Evolutionary conservation across 176 grass and related monocot genomes (phyloP), one percentile per base, ranked within the genome.

Genomic region (Musa schizocarpa): DNA sequence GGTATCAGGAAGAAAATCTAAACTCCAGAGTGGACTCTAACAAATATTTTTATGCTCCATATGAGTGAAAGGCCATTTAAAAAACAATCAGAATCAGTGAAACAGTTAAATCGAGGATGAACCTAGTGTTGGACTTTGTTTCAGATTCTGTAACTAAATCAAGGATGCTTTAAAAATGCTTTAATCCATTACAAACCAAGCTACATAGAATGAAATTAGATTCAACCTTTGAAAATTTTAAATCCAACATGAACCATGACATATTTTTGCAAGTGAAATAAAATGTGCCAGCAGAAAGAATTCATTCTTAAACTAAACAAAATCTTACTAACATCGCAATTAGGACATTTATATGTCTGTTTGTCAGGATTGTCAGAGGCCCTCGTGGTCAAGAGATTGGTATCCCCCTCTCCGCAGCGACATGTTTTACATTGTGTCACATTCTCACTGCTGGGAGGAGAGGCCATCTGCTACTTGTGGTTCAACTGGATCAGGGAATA

Each of bases 341-440:
- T 90, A 67, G 90, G 86, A 81, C 87, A 92, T 25, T 71, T 74
- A 51, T 73, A 43, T 53, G 82, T 66, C 78, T 82, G 82, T 51
- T 65, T 88, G 68, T 92, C 89, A 75, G 89, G 83, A 76, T 63
- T 75, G 61, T 96, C 92, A 77, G 84, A 87, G 83, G 69, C 55
- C 53, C 78, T 86, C 72, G 78, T 79, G 71, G 22, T 88, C 88
- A 84, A 82, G 50, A 86, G 74, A 76, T 82, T 87, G 71, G 85
- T 76, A 61, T 97, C 94, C 78, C 88, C 94, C 74, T 93, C 87
- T 52, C 86, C 94, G 81, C 92, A 89, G 53, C 73, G 85, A 75
- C 90, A 93, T 56, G 69, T 68, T 83, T 88, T 93, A 81, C 72
- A 85, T 83, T 93, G 89, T 67, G 22, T 52, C 78, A 54, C 64